These are phyloP conservation scores for Tetrapisispora iriomotensis DNA, from an alignment of 805 yeast genomes.

Conservation along the genomic window DNA sequence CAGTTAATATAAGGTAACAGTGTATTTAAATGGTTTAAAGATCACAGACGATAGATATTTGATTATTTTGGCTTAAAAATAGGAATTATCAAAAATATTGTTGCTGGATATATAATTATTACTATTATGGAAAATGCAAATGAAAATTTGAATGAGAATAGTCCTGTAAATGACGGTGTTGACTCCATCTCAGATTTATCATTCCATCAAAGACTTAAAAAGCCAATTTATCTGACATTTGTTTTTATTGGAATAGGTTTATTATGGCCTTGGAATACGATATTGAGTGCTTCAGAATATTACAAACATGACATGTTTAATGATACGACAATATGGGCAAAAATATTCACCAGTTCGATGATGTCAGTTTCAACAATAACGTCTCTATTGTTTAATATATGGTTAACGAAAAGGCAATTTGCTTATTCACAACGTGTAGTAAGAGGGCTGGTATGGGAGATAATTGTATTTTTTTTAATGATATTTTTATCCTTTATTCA, in stretches of 20 bases:
- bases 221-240: conserved; percentile 45
- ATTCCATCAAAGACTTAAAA: conserved; percentile 12
- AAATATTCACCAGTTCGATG: conserved; percentile 68
- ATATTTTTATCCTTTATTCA: conserved; percentile 28
- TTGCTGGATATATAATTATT: too few species aligned
- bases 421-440: conserved; percentile 47
- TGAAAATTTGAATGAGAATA: too few species aligned
- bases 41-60: too few species aligned
- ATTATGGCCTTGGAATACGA: conserved; percentile 96
- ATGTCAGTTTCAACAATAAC: conserved; percentile 77
- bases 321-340: conserved; percentile 40
- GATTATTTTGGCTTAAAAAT: too few species aligned
- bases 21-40: too few species aligned
- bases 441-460: conserved; percentile 51
- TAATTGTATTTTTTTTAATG: conserved; percentile 47
- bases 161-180: too few species aligned
- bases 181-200: conserved; percentile 4
- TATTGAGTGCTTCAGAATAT: conserved; percentile 76
- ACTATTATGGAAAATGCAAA: too few species aligned
- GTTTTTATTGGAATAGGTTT: conserved; percentile 64
- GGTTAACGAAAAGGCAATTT: conserved; percentile 55
- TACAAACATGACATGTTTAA: conserved; percentile 50
- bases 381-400: conserved; percentile 48
- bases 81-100: too few species aligned
- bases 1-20: too few species aligned